Evolutionary conservation across 2,329 filamentous ascomycete genomes (phyloP).

Genomic region (Sphaceloma murrayae): DNA sequence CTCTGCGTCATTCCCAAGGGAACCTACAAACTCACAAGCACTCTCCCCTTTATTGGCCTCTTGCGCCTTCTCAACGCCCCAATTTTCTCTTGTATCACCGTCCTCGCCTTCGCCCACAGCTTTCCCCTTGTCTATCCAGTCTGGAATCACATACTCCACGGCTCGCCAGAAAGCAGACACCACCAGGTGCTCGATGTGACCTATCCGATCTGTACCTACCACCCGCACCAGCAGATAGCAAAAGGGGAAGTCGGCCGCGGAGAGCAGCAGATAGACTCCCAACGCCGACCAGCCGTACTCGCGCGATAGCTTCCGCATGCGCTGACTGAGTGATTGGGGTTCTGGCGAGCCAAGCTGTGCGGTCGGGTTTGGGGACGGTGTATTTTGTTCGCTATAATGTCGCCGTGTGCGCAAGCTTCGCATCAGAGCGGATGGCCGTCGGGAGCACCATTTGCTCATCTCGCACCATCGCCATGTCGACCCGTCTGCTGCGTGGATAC

Average conservation of each 20-base stretch:
- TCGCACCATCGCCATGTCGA: neutral
- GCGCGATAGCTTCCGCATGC: constrained; percentile 71
- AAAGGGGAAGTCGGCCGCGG: constrained; percentile 84
- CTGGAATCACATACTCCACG: constrained; percentile 51
- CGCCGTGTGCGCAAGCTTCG: constrained; percentile 25
- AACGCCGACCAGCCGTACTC: constrained; percentile 93
- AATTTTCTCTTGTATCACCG: constrained; percentile 22
- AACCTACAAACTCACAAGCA: constrained; percentile 25
- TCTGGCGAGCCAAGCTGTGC: constrained; percentile 25
- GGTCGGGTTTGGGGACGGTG: constrained; percentile 28
- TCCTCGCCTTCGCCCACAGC: constrained; percentile 19
- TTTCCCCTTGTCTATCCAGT: constrained; percentile 20
- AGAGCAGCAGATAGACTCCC: constrained; percentile 79
- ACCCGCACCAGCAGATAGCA: constrained; percentile 81
- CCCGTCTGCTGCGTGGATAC: neutral
- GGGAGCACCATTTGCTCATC: neutral
- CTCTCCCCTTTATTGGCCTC: constrained; percentile 21
- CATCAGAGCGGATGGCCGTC: constrained; percentile 13
- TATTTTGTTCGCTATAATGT: constrained; percentile 29
- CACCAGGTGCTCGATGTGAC: constrained; percentile 59
- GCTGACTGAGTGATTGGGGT: constrained; percentile 43
- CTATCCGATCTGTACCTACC: constrained; percentile 78
- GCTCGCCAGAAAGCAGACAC: constrained; percentile 49
- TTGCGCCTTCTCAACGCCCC: constrained; percentile 23
- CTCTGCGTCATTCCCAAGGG: no score